Evolutionary conservation across 345 rosid species (phyloP), one percentile per base, ranked within the genome.

Genomic region (Xanthoceras sorbifolium): DNA sequence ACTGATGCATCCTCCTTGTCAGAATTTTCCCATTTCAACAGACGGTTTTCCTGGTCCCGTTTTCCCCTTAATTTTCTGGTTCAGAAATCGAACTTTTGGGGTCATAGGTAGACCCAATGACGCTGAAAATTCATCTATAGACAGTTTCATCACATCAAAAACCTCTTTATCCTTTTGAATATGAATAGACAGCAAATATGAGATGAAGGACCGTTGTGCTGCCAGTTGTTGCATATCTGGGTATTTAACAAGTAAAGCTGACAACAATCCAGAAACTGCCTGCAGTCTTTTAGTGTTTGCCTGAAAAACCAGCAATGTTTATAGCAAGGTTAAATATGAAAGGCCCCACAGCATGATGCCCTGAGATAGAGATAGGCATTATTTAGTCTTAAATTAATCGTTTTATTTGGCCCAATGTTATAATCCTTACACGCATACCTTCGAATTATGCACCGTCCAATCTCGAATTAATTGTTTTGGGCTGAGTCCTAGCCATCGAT

Each of bases 41-140:
- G 86, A 67, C 67, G 85, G 75, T 68, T 79, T 83, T 71, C 57
- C 88, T 1, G 73, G 60, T 22, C 65, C 80, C 9, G 29, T 79
- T 75, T 87, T 88, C 29, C 82, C 77, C 83, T 83, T 87, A 22
- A 74, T 65, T 86, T 83, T 88, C 54, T 84, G 84, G 64, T 87
- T 87, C 71, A 90, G 76, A 78, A 93, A 93, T 28, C 90, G 89
- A 76, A 93, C 76, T 82, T 79, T 89, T 0, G 99, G 99, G 67
- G 94, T 82, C 92, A 93, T 88, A 42, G 97, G 97, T 65, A 96
- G 86, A 74, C 99, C 99, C 85, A 96, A 74, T 12, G 99, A 92
- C 57, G 98, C 94, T 36, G 99, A 92, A 79, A 84, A 96, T 44
- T 90, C 91, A 57, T 96, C 97, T 31, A 88, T 76, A 0, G 94